These are phyloP conservation scores for Microcos paniculata DNA, from an alignment of 345 rosid genomes.

Conservation along the genomic window DNA sequence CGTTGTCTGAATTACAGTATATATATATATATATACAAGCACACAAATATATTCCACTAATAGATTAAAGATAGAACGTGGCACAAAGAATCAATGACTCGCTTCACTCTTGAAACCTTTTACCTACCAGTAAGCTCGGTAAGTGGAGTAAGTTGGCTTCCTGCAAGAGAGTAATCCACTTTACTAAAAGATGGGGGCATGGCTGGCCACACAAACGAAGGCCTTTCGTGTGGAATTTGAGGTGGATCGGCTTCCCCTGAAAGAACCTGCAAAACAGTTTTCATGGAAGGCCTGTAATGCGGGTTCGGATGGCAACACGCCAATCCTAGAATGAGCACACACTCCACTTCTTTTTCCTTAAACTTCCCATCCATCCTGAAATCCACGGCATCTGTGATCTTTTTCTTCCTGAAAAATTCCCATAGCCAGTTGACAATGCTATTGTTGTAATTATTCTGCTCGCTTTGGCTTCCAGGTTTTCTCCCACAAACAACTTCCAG, in stretches of 20 bases:
- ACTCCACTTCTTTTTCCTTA: slow-evolving; percentile 37
- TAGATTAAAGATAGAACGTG: too few species aligned
- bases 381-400: slow-evolving; percentile 53
- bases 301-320: slow-evolving; percentile 84
- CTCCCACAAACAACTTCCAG: slow-evolving; percentile 61
- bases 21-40: too few species aligned
- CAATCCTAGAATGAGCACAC: slow-evolving; percentile 49
- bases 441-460: slow-evolving; percentile 35
- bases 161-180: slow-evolving; percentile 31
- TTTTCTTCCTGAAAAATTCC: slow-evolving; percentile 46
- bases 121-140: slow-evolving; percentile 43
- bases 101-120: neutral
- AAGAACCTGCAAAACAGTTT: slow-evolving; percentile 56
- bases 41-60: too few species aligned
- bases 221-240: slow-evolving; percentile 49
- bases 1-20: too few species aligned
- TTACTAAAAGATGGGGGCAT: slow-evolving; percentile 54
- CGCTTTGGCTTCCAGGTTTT: slow-evolving; percentile 37
- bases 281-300: slow-evolving; percentile 62
- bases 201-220: slow-evolving; percentile 70
- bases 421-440: slow-evolving; percentile 67
- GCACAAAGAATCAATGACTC: too few species aligned
- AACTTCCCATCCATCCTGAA: slow-evolving; percentile 37
- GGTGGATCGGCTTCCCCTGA: slow-evolving; percentile 55
- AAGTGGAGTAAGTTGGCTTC: slow-evolving; percentile 32